Percentiles rank a stretch among this genome's conserved stretches.
These are phyloP conservation scores for Isabelozyma rhagii DNA, from an alignment of 805 yeast genomes.

Conservation along the genomic window DNA sequence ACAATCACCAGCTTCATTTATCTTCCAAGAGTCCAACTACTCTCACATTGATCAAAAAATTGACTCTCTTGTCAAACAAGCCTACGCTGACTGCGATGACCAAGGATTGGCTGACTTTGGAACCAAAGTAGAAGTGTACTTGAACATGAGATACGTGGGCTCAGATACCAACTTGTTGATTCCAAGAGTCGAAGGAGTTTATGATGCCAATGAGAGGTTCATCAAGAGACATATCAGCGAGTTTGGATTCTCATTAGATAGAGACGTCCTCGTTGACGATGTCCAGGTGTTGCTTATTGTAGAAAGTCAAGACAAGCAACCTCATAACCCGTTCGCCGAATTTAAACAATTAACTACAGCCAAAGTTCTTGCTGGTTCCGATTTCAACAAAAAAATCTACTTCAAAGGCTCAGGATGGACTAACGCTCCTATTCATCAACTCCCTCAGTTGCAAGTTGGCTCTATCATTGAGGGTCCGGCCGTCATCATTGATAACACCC, in stretches of 20 bases:
- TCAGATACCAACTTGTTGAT: slow-evolving; percentile 88
- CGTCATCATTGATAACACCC: slow-evolving; percentile 30
- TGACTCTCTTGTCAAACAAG: slow-evolving; percentile 38
- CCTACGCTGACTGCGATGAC: slow-evolving; percentile 29
- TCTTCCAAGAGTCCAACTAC: slow-evolving; percentile 22
- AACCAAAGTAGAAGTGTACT: slow-evolving; percentile 56
- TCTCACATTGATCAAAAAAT: slow-evolving; percentile 44
- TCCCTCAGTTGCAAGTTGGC: slow-evolving; percentile 20
- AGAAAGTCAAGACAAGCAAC: slow-evolving; percentile 43
- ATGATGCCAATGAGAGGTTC: slow-evolving; percentile 21
- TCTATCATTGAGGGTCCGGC: slow-evolving; percentile 24
- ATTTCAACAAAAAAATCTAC: slow-evolving; percentile 14
- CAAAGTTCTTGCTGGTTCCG: not conserved
- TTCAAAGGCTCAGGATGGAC: slow-evolving; percentile 30
- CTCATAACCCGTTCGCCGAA: slow-evolving; percentile 53
- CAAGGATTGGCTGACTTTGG: slow-evolving; percentile 51
- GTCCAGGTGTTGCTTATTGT: slow-evolving; percentile 54
- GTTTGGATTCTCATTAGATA: slow-evolving; percentile 35
- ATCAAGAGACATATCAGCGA: slow-evolving; percentile 28
- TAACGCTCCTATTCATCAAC: slow-evolving; percentile 18
- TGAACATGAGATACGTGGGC: slow-evolving; percentile 81
- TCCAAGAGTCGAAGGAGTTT: slow-evolving; percentile 21
- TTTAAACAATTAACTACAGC: slow-evolving; percentile 17
- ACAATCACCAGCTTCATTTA: slow-evolving; percentile 32
- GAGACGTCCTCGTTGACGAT: slow-evolving; percentile 36